Conservation (phyloP, 192 early-diverging fungal species). For the Tieghemiomyces parasiticus region DNA sequence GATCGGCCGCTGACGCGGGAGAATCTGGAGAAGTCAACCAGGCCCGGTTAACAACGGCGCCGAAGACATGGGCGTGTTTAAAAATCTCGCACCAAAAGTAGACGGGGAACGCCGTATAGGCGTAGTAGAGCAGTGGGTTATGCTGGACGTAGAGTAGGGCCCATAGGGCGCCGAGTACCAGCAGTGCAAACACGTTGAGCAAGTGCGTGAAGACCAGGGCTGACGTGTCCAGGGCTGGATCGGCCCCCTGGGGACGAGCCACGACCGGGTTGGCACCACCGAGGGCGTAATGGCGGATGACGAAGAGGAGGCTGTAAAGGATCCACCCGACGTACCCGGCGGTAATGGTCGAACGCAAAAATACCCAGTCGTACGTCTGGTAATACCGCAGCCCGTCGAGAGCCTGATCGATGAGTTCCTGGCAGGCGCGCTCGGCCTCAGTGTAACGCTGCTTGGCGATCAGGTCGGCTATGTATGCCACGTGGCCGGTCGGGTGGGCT, state of each 20-base stretch:
- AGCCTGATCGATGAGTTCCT: conserved; percentile 40
- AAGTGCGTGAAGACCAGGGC: neutral
- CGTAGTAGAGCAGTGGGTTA: conserved; percentile 76
- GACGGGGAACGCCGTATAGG: conserved; percentile 69
- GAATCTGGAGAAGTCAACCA: conserved; percentile 12
- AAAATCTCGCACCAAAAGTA: conserved; percentile 67
- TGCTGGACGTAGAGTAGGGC: conserved; percentile 56
- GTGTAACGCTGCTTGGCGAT: conserved; percentile 45
- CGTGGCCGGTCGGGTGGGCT: conserved; percentile 33
- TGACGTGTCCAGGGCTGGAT: neutral
- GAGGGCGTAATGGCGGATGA: conserved; percentile 48
- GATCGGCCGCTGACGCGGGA: too few relatives aligned
- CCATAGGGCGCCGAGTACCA: conserved; percentile 27
- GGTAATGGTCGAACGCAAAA: conserved; percentile 68
- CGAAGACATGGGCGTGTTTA: conserved; percentile 19
- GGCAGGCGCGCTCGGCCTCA: conserved; percentile 52
- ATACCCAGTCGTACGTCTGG: conserved; percentile 95
- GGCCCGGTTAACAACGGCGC: conserved; percentile 18
- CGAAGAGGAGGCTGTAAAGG: conserved; percentile 62
- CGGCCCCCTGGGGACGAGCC: neutral
- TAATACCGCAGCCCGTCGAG: conserved; percentile 83
- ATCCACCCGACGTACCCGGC: conserved; percentile 88
- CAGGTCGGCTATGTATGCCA: conserved; percentile 37
- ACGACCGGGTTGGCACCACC: neutral
- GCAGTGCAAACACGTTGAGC: conserved; percentile 23